Evolutionary conservation across 2,329 filamentous ascomycete species (phyloP), one percentile per base, ranked within the genome.

Genomic region (Penicillium sp.): DNA sequence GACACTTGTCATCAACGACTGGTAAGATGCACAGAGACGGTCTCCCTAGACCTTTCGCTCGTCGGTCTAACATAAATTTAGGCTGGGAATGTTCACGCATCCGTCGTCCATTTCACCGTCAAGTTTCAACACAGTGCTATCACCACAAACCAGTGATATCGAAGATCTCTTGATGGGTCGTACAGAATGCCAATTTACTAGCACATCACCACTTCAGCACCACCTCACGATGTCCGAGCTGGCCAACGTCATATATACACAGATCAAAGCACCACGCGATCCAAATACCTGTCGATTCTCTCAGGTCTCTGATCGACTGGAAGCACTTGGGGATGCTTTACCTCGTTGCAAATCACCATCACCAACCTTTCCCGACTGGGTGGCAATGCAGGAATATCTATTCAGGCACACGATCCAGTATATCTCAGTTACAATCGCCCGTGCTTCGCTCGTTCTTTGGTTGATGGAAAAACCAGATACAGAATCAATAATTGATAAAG

Each of bases 1-100:
- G 54, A 48, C 49, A 22, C 54, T 56, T 5, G 54, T 56, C 1
- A 48, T 56, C 16, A 52, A 48, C 38, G 54, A 56, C 39, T 56
- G 54, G 54, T 52, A 45, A 52, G 54, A 34, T 18, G 18, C 18
- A 18, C 18, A 18, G 18, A 18, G 18, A 18, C 18, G 18, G 18
- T 18, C 18, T 18, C 18, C 2, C 18, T 18, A 18, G 18, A 18
- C 18, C 18, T 18, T 18, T 18, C 18, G 18, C 18, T 18, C 18
- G 18, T 31, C 29, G 46, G 16, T 39, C 22, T 16, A 4, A 29
- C 43, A 50, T 24, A 46, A 8, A 31, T 31, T 11, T 49, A 44
- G 55, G 47, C 32, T 51, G 16, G 45, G 45, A 22, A 32, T 48
- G 27, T 48, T 48, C 21, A 48, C 45, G 6, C 45, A 29, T 21